Conservation (phyloP, 495 filamentous ascomycete species). For the Penicillium coprophilum region DNA sequence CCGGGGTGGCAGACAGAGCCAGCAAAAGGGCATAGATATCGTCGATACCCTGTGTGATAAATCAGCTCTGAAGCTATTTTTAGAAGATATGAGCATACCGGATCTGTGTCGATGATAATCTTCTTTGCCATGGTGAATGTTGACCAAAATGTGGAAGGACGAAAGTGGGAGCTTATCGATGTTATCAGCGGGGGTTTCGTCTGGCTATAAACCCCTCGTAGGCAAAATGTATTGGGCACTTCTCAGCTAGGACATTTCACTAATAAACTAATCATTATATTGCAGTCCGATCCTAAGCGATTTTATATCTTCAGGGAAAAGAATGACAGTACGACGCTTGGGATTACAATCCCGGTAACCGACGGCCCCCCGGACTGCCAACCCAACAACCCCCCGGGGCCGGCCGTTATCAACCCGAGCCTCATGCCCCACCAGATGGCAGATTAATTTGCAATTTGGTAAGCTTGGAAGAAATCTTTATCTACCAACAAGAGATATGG, state of each 20-base stretch:
- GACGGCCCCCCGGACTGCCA: neutral
- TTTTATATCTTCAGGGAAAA: neutral
- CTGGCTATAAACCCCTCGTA: slow-evolving; percentile 1
- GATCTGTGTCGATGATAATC: slow-evolving; percentile 94
- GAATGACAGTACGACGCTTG: neutral
- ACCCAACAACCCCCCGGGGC: neutral
- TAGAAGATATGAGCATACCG: slow-evolving; percentile 47
- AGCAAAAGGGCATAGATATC: slow-evolving; percentile 86
- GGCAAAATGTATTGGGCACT: neutral
- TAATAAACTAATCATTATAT: neutral
- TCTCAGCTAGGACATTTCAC: no score
- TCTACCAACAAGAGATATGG: neutral
- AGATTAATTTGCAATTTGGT: no score
- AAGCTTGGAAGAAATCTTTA: no score
- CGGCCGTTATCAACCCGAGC: neutral
- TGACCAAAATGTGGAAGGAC: neutral
- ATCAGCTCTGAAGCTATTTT: neutral
- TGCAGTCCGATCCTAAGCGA: neutral
- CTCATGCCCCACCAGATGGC: neutral
- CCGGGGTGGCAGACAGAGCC: slow-evolving; percentile 75
- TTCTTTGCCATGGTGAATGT: slow-evolving; percentile 46
- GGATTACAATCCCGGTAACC: neutral
- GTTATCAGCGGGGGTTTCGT: slow-evolving; percentile 12
- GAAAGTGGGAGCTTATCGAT: slow-evolving; percentile 19
- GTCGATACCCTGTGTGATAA: slow-evolving; percentile 70